Base-by-base conservation (phyloP, 1,284 basidiomycete genomes). In the Heterobasidion occidentale region DNA sequence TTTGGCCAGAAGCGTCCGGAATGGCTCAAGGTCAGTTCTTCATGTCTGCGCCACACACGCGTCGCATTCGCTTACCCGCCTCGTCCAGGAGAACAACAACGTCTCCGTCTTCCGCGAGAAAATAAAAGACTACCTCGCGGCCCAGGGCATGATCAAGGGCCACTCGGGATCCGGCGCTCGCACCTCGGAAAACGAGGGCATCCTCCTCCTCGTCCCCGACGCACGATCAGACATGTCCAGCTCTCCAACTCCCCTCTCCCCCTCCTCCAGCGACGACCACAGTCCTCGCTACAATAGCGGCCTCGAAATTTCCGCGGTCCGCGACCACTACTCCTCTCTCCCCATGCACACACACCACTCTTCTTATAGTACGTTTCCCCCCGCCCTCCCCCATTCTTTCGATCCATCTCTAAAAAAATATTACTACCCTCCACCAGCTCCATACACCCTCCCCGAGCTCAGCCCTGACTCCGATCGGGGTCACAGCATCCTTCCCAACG, bases 61-160 rank as follows among this genome's bases (percentile, higher is more conserved):
- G 36, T 45, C 53, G 51, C 56, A 19, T 15, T 42, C 38, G 38
- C n/a, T 15, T 56, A 15, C 54, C 62, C 34, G 27, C 36, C 49
- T 53, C 5, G 35, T 49, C 36, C 62, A 89, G 88, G 86, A 89
- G 67, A 83, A 75, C 64, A 79, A 80, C 62, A 84, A 81, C 60
- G 86, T 90, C 9, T 67, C 76, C 34, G 79, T 80, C 60, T 71
- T 89, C 49, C 78, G 87, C 56, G 86, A 88, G 62, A 86, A 83
- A 70, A 90, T 91, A 65, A 91, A 90, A 71, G 70, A 71, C 2
- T 88, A 88, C 65, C 77, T 90, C 42, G 86, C 86, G 0, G 79
- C 85, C 0, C 86, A 90, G 67, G 88, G 88, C 56, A 88, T 90
- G 86, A 90, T 91, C 70, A 90, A 90, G 68, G 88, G 88, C 45